Conservation (phyloP, 257 asterid genomes). For the Agastache rugosa region DNA sequence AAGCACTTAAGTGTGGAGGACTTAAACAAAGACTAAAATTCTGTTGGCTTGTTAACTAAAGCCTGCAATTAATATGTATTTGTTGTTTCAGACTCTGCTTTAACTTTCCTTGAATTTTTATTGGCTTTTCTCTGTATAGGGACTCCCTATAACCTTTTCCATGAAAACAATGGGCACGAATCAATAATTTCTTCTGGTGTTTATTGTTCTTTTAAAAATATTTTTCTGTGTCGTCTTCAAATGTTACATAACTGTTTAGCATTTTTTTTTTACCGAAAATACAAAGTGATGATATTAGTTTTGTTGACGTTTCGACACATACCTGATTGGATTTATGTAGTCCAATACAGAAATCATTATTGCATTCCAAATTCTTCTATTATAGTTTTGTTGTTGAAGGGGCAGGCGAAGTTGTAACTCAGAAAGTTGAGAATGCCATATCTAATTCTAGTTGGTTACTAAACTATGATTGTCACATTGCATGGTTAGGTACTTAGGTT, state of each 20-base stretch:
- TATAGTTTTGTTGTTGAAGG: neutral
- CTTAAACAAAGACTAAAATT: slow-evolving; percentile 7
- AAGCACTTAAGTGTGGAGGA: slow-evolving; percentile 26
- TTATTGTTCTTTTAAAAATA: too few relatives aligned
- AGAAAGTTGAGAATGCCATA: neutral
- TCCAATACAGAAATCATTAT: neutral
- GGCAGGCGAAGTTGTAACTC: neutral
- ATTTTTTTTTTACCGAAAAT: neutral
- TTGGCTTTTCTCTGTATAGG: neutral
- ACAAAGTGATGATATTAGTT: neutral
- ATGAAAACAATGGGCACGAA: slow-evolving; percentile 4
- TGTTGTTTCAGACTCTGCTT: slow-evolving; percentile 1
- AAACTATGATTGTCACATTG: neutral
- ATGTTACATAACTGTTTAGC: neutral
- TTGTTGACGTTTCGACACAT: neutral
- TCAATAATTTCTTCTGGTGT: neutral
- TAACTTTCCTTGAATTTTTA: neutral
- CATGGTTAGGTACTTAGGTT: neutral
- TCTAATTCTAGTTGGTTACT: slow-evolving; percentile 6
- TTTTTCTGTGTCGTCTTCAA: too few relatives aligned
- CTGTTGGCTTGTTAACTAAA: slow-evolving; percentile 28
- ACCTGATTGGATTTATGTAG: slow-evolving; percentile 2
- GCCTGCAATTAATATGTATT: neutral
- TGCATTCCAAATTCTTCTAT: neutral
- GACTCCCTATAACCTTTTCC: neutral